These are phyloP conservation scores for Lasiodiplodia citricola DNA, from an alignment of 2,329 filamentous ascomycete species.

Conservation along the genomic window DNA sequence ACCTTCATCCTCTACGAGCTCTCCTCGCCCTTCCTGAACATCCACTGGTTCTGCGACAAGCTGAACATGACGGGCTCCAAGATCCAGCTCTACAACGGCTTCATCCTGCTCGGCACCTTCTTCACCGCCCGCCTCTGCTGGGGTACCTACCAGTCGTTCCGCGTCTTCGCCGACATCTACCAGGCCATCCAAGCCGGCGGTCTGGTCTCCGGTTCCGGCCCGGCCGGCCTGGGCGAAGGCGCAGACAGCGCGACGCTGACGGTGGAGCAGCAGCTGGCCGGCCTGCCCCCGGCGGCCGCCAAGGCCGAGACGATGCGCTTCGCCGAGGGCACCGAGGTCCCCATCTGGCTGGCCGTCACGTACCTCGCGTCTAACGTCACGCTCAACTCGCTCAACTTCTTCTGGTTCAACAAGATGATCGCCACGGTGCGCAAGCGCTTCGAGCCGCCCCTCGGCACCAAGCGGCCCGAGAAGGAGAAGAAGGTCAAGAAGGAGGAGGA, in stretches of 20 bases:
- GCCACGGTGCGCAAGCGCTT: constrained; percentile 78
- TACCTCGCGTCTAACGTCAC: constrained; percentile 75
- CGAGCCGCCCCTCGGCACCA: constrained; percentile 59
- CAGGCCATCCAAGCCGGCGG: constrained; percentile 41
- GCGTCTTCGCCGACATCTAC: constrained; percentile 71
- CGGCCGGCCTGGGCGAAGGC: neutral
- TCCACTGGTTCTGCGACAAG: constrained; percentile 94
- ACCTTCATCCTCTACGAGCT: constrained; percentile 89
- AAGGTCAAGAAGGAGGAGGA: constrained; percentile 31
- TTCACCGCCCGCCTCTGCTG: constrained; percentile 79
- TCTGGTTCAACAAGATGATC: constrained; percentile 90
- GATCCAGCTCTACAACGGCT: constrained; percentile 77
- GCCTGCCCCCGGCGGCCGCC: constrained; percentile 25
- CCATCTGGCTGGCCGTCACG: constrained; percentile 70
- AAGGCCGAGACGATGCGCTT: constrained; percentile 55
- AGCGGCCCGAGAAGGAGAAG: constrained; percentile 32
- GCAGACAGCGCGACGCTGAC: neutral
- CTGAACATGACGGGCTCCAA: constrained; percentile 76
- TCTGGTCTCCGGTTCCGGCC: constrained; percentile 5
- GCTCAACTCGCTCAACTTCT: constrained; percentile 78
- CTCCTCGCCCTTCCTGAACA: constrained; percentile 82
- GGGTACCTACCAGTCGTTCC: constrained; percentile 72
- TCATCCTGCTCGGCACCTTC: constrained; percentile 73
- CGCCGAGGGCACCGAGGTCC: constrained; percentile 54
- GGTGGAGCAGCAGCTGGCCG: constrained; percentile 25